Conservation (phyloP, 306 rosid species). For the Fragaria iinumae region DNA sequence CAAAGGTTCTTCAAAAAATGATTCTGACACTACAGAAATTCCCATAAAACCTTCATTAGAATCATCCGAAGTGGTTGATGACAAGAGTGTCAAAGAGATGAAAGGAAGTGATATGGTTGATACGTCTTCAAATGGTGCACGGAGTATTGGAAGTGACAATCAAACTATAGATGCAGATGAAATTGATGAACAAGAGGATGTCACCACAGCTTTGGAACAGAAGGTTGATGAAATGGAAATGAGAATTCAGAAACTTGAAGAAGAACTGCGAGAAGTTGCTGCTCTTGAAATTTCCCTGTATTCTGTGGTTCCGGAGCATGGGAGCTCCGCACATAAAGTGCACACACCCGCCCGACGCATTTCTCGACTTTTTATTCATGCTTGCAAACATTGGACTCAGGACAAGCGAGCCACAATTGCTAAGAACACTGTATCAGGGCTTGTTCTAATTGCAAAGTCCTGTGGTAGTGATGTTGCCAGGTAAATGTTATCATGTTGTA, state of each 20-base stretch:
- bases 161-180: conserved; percentile 42
- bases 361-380: conserved; percentile 83
- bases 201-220: conserved; percentile 34
- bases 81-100: conserved; percentile 43
- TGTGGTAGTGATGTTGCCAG: conserved; percentile 96
- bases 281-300: conserved; percentile 91
- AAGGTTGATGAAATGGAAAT: conserved; percentile 75
- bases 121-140: conserved; percentile 51
- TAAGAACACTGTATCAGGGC: conserved; percentile 78
- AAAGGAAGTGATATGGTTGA: conserved; percentile 46
- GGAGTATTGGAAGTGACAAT: conserved; percentile 39
- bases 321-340: conserved; percentile 95
- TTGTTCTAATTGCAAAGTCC: conserved; percentile 83
- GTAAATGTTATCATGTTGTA: conserved; percentile 34
- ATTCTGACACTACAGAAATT: conserved; percentile 41
- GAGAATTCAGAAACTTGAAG: conserved; percentile 82
- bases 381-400: conserved; percentile 78
- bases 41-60: conserved; percentile 47
- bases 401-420: conserved; percentile 70
- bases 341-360: conserved; percentile 98
- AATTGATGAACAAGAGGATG: conserved; percentile 44
- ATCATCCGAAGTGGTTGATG: conserved; percentile 60
- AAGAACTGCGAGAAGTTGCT: conserved; percentile 98
- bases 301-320: conserved; percentile 92
- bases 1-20: conserved; percentile 33